Evolutionary conservation across 2,329 filamentous ascomycete species (phyloP), one percentile per base, ranked within the genome.

Genomic region (Diplodia seriata): DNA sequence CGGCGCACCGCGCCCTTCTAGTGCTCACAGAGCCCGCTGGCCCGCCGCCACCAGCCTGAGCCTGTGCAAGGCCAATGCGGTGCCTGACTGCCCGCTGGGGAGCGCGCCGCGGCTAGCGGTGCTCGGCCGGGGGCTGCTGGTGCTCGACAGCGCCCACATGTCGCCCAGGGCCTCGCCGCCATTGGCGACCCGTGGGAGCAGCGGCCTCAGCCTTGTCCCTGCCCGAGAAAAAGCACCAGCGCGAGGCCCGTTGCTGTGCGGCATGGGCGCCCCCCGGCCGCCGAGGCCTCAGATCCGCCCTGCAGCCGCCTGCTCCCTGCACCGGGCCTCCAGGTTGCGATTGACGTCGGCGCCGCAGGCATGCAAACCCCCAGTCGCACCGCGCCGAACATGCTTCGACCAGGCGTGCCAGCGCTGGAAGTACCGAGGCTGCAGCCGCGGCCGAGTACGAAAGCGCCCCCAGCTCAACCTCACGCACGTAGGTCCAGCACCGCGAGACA

Each of bases 341-440:
- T 68, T 62, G 66, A 68, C 66, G 56, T 55, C 62, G 43, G 38
- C 62, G 62, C 61, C 47, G 61, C 61, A 53, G 50, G 59, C 26
- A 51, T 51, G 29, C 31, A 3, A 38, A 38, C 11, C n/a, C 31
- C 31, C 62, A 33, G 62, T 55, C 36, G 50, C 62, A 66, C 61
- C 61, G 61, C 61, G 61, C 61, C 47, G 49, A 43, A 23, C 61
- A 49, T 54, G 61, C 61, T 54, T 38, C n/a, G 50, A 29, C 40
- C 26, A 31, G 26, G 51, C 31, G 40, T 36, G 33, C 33, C 33
- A 38, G 36, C 36, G 3, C 1, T 38, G 29, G 29, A 31, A 61
- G 66, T 62, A 36, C 49, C 56, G 66, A 68, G 66, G 66, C 55
- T 62, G 55, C 56, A 68, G 56, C 26, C n/a, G 36, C 33, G 40